A percentile compares a stretch with the other conserved stretches of the same genome.
These are phyloP conservation scores for Cornus controversa DNA, from an alignment of 148 eudicot species.

Conservation along the genomic window DNA sequence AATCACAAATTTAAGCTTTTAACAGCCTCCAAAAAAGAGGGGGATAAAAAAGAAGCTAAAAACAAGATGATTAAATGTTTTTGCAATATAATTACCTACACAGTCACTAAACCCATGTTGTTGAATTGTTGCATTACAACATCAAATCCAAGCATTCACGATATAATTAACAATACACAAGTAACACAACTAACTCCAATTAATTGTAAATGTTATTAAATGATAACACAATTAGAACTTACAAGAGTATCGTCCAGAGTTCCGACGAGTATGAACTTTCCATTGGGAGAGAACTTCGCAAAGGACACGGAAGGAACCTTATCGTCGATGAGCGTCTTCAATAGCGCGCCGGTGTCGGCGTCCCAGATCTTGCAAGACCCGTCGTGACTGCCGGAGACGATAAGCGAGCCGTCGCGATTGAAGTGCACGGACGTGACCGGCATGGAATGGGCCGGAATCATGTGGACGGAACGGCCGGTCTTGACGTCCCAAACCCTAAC, in stretches of 20 bases:
- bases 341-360: slow-evolving; percentile 42
- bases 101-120: background rate
- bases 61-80: no score
- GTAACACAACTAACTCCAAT: background rate
- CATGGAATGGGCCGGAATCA: slow-evolving; percentile 59
- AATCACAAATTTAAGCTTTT: no score
- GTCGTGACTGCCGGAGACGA: slow-evolving; percentile 82
- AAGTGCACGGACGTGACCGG: slow-evolving; percentile 82
- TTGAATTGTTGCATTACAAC: background rate
- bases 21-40: no score
- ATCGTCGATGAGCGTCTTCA: slow-evolving; percentile 76
- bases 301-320: slow-evolving; percentile 68
- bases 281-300: slow-evolving; percentile 90
- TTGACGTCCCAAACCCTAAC: slow-evolving; percentile 90
- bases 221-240: slow-evolving; percentile 20
- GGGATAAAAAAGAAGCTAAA: no score
- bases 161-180: background rate
- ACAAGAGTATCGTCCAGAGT: slow-evolving; percentile 77
- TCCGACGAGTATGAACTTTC: slow-evolving; percentile 84
- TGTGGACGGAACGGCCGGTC: slow-evolving; percentile 51
- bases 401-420: slow-evolving; percentile 74
- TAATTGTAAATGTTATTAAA: background rate
- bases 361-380: slow-evolving; percentile 96
- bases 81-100: no score
- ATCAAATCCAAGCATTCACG: background rate